Percentiles rank a stretch among this genome's conserved stretches.
These are phyloP conservation scores for Irpex rosettiformis DNA, from an alignment of 1,284 basidiomycete genomes.

Conservation along the genomic window DNA sequence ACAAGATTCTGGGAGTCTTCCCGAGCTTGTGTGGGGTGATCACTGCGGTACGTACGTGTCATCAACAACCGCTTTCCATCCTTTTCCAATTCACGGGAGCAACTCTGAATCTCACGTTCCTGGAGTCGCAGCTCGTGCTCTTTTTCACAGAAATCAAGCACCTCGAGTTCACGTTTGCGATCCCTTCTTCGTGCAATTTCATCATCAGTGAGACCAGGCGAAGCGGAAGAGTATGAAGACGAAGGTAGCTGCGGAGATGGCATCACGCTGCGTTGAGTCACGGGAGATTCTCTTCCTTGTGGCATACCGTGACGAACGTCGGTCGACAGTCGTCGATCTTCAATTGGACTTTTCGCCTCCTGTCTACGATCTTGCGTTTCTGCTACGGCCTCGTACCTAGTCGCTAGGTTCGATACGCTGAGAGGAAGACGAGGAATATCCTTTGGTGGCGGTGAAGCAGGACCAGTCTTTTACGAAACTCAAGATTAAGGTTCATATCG, in stretches of 20 bases:
- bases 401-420: slow-evolving; percentile 65
- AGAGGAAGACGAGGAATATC: slow-evolving; percentile 58
- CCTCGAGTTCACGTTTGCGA: slow-evolving; percentile 47
- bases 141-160: slow-evolving; percentile 48
- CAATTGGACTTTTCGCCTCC: slow-evolving; percentile 18
- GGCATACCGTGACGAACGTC: slow-evolving; percentile 16
- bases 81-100: slow-evolving; percentile 40
- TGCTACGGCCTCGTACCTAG: slow-evolving; percentile 44
- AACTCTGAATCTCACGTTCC: slow-evolving; percentile 56
- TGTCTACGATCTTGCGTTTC: slow-evolving; percentile 12
- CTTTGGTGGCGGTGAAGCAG: slow-evolving; percentile 51
- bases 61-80: slow-evolving; percentile 9
- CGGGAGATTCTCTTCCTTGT: neutral
- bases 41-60: slow-evolving; percentile 25
- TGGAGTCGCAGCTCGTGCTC: slow-evolving; percentile 51
- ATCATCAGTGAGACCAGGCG: slow-evolving; percentile 11
- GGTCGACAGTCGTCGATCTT: slow-evolving; percentile 17
- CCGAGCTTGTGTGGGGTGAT: slow-evolving; percentile 12
- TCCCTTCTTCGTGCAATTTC: slow-evolving; percentile 36
- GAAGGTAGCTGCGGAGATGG: neutral
- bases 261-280: neutral
- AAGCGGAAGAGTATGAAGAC: neutral
- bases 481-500: slow-evolving; percentile 9
- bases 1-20: neutral
- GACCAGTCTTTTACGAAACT: slow-evolving; percentile 43